phyloP scores from a whole-genome alignment of 2,329 filamentous ascomycete genomes.

The Orbilia oligospora region DNA sequence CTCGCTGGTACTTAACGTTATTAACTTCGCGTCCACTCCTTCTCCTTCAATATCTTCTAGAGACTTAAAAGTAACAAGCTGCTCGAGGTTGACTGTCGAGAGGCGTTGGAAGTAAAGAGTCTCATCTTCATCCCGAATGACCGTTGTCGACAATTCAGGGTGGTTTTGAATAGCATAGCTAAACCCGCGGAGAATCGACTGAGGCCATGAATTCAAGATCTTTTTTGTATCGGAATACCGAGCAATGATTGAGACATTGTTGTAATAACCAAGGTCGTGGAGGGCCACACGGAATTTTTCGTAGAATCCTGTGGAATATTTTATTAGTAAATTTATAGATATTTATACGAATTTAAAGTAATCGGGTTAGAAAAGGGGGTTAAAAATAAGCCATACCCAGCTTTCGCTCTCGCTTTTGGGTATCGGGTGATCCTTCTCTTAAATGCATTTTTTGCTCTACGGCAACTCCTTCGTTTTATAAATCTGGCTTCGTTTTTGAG shows the following conservation, averaged over 20 bases:
- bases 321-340: constrained; percentile 20
- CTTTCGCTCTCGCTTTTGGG: constrained; percentile 29
- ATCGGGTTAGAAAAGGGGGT: background rate
- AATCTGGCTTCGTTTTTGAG: background rate
- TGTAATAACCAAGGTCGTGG: constrained; percentile 48
- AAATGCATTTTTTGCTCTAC: constrained; percentile 35
- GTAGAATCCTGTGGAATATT: constrained; percentile 34
- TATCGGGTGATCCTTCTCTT: constrained; percentile 34
- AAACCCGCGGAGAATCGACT: constrained; percentile 35
- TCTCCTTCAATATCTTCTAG: constrained; percentile 10
- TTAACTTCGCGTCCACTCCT: constrained; percentile 2
- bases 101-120: constrained; percentile 35
- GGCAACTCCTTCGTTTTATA: background rate
- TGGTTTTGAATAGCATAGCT: constrained; percentile 37
- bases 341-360: too few relatives aligned
- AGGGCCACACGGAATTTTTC: constrained; percentile 47
- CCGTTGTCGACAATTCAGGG: constrained; percentile 32
- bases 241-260: constrained; percentile 54
- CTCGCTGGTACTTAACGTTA: constrained; percentile 26
- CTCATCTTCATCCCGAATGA: constrained; percentile 10
- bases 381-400: constrained; percentile 40
- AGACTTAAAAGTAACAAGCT: constrained; percentile 29
- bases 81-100: constrained; percentile 30
- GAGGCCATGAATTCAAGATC: constrained; percentile 28
- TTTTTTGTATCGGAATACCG: constrained; percentile 35